Base-by-base conservation (phyloP, 768 basidiomycete species). In the Auriscalpium vulgare region DNA sequence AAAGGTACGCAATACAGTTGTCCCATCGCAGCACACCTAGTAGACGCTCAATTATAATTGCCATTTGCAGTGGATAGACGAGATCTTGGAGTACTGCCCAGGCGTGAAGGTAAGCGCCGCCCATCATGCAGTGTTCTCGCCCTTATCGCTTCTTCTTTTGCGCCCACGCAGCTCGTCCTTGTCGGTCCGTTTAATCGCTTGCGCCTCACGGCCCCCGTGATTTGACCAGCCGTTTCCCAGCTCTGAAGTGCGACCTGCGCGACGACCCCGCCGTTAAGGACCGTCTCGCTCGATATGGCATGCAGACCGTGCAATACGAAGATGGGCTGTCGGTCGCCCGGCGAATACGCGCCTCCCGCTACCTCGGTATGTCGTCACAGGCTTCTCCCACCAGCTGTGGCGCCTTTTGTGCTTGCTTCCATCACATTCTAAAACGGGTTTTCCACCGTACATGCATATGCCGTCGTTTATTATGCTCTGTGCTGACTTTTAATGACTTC, bases 181-280 rank as follows among this genome's bases (percentile, higher is more conserved):
- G 90, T 95, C 50, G 93, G 93, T 93, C 58, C 62, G 90, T 78
- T 36, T 43, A 21, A 37, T 53, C 37, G 52, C 17, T 63, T 53
- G 60, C 54, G 38, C 36, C 37, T 10, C 37, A 44, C 34, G 49
- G 46, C 56, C 57, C 8, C 37, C 17, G 49, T 17, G 49, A 56
- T 57, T 43, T n/a, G n/a, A 21, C 49, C 52, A 17, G 35, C 17
- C 21, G 34, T 10, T 46, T 29, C 34, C 40, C 54, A 92, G 95
- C 95, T 10, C 78, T 97, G 40, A 98, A 98, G 75, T 98, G 95
- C 63, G 95, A 98, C 71, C 79, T 98, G 44, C 78, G 95, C 51
- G 93, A 97, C 55, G 95, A 98, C 66, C 75, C 75, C 11, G 73
- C 77, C 8, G 80, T 86, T 19, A 78, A 77, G 66, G 89, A 91